A percentile compares a stretch with the other conserved stretches of the same genome.
These are phyloP conservation scores for Xanthoconium purpureum DNA, from an alignment of 768 basidiomycete genomes.

Conservation along the genomic window DNA sequence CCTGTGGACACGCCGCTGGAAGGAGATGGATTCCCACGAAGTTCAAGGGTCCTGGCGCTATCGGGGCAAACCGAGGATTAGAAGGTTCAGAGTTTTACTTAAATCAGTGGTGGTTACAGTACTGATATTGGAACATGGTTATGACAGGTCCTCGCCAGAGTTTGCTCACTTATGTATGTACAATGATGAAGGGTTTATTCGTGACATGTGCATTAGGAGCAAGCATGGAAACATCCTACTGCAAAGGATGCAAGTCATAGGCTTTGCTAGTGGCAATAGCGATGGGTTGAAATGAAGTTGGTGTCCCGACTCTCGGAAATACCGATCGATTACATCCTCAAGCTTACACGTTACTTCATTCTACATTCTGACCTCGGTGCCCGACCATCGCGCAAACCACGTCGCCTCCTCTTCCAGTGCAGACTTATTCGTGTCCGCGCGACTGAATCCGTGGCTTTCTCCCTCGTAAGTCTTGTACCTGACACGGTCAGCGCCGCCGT, in stretches of 20 bases:
- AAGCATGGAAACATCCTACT: too few relatives aligned
- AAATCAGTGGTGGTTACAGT: too few relatives aligned
- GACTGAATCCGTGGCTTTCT: constrained; percentile 1
- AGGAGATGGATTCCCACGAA: neutral
- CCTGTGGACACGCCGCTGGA: neutral
- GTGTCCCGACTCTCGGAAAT: too few relatives aligned
- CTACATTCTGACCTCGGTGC: neutral
- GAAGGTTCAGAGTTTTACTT: too few relatives aligned
- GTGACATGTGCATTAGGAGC: too few relatives aligned
- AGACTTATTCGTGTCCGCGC: constrained; percentile 1
- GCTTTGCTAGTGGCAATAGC: too few relatives aligned
- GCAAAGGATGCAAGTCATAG: too few relatives aligned
- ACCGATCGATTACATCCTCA: too few relatives aligned
- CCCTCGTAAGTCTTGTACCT: constrained; percentile 1
- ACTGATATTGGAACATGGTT: too few relatives aligned
- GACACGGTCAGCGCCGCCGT: neutral
- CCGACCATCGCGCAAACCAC: constrained; percentile 1
- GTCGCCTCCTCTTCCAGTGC: neutral
- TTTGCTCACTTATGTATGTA: neutral
- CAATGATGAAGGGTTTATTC: neutral
- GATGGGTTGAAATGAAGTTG: too few relatives aligned
- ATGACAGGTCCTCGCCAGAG: neutral
- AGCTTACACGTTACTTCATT: neutral
- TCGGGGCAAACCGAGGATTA: too few relatives aligned
- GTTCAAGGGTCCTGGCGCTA: too few relatives aligned